Evolutionary conservation across 805 yeast genomes (phyloP), one percentile per base, ranked within the genome.

Genomic region (Saturnispora quitensis): DNA sequence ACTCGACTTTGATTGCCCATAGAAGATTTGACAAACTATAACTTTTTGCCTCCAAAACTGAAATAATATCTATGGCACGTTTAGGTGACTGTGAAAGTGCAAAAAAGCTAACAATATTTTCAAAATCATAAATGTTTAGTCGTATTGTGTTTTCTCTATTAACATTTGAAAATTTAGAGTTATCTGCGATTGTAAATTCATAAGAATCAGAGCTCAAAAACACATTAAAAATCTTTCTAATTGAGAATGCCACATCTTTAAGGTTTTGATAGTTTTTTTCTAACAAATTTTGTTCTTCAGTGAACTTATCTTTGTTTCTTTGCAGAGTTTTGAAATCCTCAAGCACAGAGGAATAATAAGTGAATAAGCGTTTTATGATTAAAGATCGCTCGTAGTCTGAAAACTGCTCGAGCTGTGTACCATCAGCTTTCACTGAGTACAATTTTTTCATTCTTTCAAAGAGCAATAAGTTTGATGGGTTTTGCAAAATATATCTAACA

Each of bases 1-100:
- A 45, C 28, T 56, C 54, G 34, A 68, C 47, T 46, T 63, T 62
- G 12, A 48, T 40, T 2, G 51, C 47, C 67, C 67, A 65, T 6
- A 66, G 33, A 3, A 46, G 36, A 43, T 62, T 66, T 3, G 65
- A 58, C 42, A 62, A 36, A 15, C 46, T 31, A 12, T 57, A 47
- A 12, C 50, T 45, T 31, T 52, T 51, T 3, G 51, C 40, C 46
- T 64, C 68, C 13, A 59, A 31, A 18, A 55, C 54, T 5, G 58
- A 35, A 9, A 65, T 55, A 2, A 53, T 12, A 4, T 54, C 50
- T 15, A 63, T 56, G 2, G 68, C 62, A 40, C 59, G 54, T n/a
- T 36, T 18, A 40, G 54, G 54, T 17, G 54, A 38, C 24, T 59
- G 47, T 24, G 58, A 53, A 33, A 49, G 36, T 47, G 57, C 50